phyloP scores from a whole-genome alignment of 2,329 filamentous ascomycete genomes.

The Cladobotryum mycophilum region DNA sequence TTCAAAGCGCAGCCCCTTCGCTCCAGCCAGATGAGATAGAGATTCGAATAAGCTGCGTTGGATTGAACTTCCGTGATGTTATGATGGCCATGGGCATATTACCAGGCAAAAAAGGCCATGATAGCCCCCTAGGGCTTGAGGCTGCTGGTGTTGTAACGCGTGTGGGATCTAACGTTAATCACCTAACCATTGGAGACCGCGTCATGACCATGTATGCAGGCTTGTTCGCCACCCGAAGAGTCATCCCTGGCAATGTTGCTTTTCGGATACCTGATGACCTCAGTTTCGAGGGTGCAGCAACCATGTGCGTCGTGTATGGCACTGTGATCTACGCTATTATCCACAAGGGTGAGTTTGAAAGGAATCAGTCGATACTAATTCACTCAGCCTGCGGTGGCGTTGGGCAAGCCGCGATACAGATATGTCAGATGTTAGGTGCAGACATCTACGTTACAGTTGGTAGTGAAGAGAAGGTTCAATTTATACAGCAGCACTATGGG shows the following conservation, averaged over 20 bases:
- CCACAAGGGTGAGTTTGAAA: constrained; percentile 16
- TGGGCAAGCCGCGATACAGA: constrained; percentile 1
- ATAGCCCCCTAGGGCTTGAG: constrained; percentile 8
- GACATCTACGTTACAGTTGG: constrained; percentile 29
- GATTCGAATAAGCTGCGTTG: no score
- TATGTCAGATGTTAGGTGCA: constrained; percentile 6
- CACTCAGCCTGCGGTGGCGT: constrained; percentile 8
- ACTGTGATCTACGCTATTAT: constrained; percentile 23
- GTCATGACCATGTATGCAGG: constrained; percentile 7
- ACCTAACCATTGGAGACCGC: not conserved
- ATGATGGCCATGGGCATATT: constrained; percentile 9
- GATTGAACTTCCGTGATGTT: constrained; percentile 12
- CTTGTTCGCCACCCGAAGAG: not conserved
- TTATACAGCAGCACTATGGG: constrained; percentile 24
- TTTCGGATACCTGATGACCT: constrained; percentile 24
- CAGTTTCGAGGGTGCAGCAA: constrained; percentile 22
- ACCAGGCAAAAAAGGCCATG: constrained; percentile 7
- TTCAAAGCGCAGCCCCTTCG: no score
- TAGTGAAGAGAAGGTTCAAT: constrained; percentile 26
- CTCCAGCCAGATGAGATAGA: no score
- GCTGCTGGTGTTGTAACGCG: not conserved
- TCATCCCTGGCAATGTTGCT: not conserved
- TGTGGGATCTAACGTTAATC: not conserved
- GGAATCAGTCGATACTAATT: constrained; percentile 8
- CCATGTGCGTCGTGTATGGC: constrained; percentile 23